A percentile compares a stretch with the other conserved stretches of the same genome.
Conservation (phyloP, 164 flowering plant genomes). For the Brasenia schreberi region DNA sequence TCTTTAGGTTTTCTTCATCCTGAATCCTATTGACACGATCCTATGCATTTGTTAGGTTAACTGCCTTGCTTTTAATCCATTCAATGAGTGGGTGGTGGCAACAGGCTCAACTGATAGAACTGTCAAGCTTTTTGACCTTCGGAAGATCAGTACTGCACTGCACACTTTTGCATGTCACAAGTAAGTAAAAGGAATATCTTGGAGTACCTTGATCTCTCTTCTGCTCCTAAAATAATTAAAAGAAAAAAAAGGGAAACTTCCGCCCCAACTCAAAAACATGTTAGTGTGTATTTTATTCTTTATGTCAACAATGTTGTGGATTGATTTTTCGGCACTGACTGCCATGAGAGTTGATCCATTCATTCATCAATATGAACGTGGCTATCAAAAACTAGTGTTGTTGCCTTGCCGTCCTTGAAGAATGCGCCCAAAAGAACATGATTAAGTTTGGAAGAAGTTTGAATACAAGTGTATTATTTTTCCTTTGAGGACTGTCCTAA, state of each 20-base stretch:
- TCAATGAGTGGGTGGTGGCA: conserved; percentile 93
- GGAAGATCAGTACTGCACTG: conserved; percentile 63
- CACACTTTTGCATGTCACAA: conserved; percentile 90
- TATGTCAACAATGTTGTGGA: no score
- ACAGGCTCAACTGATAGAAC: conserved; percentile 97
- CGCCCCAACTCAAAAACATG: no score
- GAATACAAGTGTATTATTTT: no score
- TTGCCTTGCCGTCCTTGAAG: no score
- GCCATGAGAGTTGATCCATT: no score
- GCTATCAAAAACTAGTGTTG: no score
- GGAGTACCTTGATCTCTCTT: neutral
- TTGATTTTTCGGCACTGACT: no score
- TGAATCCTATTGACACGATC: neutral
- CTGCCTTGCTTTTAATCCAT: conserved; percentile 93
- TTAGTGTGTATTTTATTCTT: no score
- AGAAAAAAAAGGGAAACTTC: neutral
- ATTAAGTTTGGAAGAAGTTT: no score
- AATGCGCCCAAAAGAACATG: no score
- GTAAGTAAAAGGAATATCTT: conserved; percentile 26
- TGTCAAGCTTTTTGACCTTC: conserved; percentile 86
- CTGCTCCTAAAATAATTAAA: neutral
- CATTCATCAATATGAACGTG: no score
- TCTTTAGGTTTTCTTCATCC: neutral
- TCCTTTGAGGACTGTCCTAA: no score
- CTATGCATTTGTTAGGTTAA: conserved; percentile 45